phyloP scores from a whole-genome alignment of 257 asterid genomes.

The Cynanchum wilfordii region DNA sequence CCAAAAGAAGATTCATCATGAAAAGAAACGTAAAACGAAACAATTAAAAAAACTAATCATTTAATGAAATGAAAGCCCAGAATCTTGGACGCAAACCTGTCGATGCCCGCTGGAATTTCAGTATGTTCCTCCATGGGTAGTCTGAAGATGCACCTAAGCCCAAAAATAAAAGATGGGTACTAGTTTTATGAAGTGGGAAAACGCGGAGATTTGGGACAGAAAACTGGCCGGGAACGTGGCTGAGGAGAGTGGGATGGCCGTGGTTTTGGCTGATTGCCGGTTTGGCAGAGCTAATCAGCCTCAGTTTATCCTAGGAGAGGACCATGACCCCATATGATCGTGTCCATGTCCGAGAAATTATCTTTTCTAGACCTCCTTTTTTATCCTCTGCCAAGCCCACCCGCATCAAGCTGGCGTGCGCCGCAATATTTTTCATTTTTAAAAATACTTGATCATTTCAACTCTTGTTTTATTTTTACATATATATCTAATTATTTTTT shows the following conservation, averaged over 20 bases:
- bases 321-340: background rate
- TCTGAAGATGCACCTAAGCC: too few species aligned
- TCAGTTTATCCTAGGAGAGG: background rate
- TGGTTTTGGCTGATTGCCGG: background rate
- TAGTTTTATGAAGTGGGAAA: background rate
- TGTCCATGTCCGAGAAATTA: background rate
- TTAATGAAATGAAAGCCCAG: background rate
- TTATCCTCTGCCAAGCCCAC: background rate
- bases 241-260: background rate
- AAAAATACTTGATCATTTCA: too few species aligned
- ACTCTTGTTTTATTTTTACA: too few species aligned
- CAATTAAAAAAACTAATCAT: too few species aligned
- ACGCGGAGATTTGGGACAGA: background rate
- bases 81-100: constrained; percentile 2
- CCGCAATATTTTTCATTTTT: background rate
- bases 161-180: background rate
- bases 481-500: too few species aligned
- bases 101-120: background rate
- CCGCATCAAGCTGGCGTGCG: background rate
- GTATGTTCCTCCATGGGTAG: constrained; percentile 2
- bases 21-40: background rate
- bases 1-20: background rate
- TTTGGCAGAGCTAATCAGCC: background rate
- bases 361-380: background rate
- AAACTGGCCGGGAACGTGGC: background rate